These are phyloP conservation scores for Eragrostis curvula DNA, from an alignment of 176 grass and related monocot species.

Conservation along the genomic window DNA sequence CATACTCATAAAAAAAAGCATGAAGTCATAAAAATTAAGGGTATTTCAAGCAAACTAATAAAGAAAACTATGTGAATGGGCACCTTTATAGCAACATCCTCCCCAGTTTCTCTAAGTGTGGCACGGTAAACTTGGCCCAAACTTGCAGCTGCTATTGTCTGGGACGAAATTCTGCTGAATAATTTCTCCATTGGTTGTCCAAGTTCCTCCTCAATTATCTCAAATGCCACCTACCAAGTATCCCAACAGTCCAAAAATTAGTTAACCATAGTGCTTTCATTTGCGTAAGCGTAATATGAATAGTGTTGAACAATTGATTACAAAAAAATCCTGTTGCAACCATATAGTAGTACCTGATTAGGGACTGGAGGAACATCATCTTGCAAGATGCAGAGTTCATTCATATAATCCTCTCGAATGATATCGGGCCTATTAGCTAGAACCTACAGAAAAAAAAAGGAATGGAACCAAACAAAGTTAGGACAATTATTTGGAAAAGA, in stretches of 20 bases:
- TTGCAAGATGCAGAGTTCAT: slow-evolving; percentile 96
- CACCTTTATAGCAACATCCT: slow-evolving; percentile 99
- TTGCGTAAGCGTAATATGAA: not conserved
- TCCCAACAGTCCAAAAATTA: not conserved
- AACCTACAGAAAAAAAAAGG: slow-evolving; percentile 55
- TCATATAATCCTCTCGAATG: slow-evolving; percentile 99
- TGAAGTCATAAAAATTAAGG: slow-evolving; percentile 8
- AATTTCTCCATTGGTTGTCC: slow-evolving; percentile 78
- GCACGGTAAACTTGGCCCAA: slow-evolving; percentile 98
- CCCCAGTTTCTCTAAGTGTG: slow-evolving; percentile 87
- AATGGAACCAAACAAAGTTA: slow-evolving; percentile 16
- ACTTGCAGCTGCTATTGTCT: slow-evolving; percentile 98
- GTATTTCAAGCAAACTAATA: slow-evolving; percentile 27
- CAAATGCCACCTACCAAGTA: slow-evolving; percentile 78
- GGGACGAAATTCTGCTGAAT: slow-evolving; percentile 91
- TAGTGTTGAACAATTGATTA: slow-evolving; percentile 8
- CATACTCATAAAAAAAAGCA: slow-evolving; percentile 29
- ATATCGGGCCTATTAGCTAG: slow-evolving; percentile 98
- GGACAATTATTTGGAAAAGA: not conserved
- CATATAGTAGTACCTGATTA: slow-evolving; percentile 84
- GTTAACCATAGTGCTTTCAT: slow-evolving; percentile 27
- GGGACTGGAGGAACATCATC: slow-evolving; percentile 94
- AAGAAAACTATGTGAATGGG: not conserved
- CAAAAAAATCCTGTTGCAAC: slow-evolving; percentile 15
- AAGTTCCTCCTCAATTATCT: slow-evolving; percentile 95